Conservation (phyloP, 371 early-diverging fungal genomes). For the Gilbertella persicaria region DNA sequence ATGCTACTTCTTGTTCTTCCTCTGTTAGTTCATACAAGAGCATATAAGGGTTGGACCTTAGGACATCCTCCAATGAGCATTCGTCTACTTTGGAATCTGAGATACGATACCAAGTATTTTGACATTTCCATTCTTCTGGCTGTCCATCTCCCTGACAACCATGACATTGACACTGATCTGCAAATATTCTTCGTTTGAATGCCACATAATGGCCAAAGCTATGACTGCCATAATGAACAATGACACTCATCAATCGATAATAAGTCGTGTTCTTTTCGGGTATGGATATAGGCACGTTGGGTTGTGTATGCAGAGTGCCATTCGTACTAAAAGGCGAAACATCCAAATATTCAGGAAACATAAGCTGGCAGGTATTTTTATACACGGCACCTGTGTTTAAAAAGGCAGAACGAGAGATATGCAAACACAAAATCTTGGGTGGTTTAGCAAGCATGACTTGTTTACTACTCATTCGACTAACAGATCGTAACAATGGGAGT, state of each 20-base stretch:
- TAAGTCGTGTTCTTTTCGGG: slow-evolving; percentile 3
- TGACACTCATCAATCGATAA: slow-evolving; percentile 67
- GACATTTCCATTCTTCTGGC: slow-evolving; percentile 16
- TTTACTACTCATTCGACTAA: slow-evolving; percentile 50
- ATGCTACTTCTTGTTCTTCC: slow-evolving; percentile 1
- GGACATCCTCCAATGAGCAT: slow-evolving; percentile 64
- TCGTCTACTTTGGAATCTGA: slow-evolving; percentile 86
- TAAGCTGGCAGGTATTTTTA: slow-evolving; percentile 68
- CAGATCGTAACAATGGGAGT: slow-evolving; percentile 10
- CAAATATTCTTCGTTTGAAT: slow-evolving; percentile 65
- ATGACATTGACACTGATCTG: slow-evolving; percentile 35
- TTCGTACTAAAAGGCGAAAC: slow-evolving; percentile 60
- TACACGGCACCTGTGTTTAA: slow-evolving; percentile 59
- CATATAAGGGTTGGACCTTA: slow-evolving; percentile 84
- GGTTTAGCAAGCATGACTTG: slow-evolving; percentile 65
- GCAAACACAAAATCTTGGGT: slow-evolving; percentile 64
- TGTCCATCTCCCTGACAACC: slow-evolving; percentile 8
- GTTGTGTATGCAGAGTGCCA: slow-evolving; percentile 51
- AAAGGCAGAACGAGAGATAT: slow-evolving; percentile 73
- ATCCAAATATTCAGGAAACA: slow-evolving; percentile 64
- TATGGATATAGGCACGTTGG: slow-evolving; percentile 58
- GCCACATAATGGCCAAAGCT: slow-evolving; percentile 93
- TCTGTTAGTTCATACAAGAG: slow-evolving; percentile 75
- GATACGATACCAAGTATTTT: slow-evolving; percentile 65
- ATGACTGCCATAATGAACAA: slow-evolving; percentile 90